Base-by-base conservation (phyloP, 2,329 filamentous ascomycete species). In the Fusarium algeriense region DNA sequence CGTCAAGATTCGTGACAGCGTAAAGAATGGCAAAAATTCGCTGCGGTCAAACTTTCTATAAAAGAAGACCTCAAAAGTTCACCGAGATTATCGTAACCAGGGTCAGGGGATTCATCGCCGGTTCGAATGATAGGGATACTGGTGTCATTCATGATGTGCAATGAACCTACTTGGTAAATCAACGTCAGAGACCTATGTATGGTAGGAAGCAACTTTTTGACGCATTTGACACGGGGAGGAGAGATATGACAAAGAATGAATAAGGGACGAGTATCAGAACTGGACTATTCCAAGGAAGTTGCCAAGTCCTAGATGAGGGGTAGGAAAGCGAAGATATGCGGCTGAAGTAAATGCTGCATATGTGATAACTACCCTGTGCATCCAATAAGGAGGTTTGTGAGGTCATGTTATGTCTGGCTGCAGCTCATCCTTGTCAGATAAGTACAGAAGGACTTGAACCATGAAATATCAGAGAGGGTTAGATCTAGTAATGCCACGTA, bases 81-180 rank as follows among this genome's bases (percentile, higher is more conserved):
- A 10, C 13, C 19, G 14, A 49, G 45, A n/a, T 34, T 15, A 1
- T 5, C 2, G 14, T 28, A n/a, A 4, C 15, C n/a, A 32, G 1
- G 3, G 15, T 7, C 28, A 2, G 0, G 3, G 12, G 2, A 5
- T 3, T 34, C 30, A 13, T 49, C 14, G 14, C 5, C 7, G 2
- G 13, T 13, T n/a, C 6, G 19, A 19, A 15, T 14, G 6, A 10
- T 15, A n/a, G 44, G 44, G 11, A 30, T 30, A n/a, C 13, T 9
- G n/a, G 26, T 11, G 8, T 46, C 19, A 3, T 30, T 26, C 44
- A 46, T 46, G 44, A 19, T n/a, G 8, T 46, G 19, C 19, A 30
- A 9, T 9, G 5, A 11, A 30, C 10, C 4, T n/a, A 23, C 13
- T 12, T n/a, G 13, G 10, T 45, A 5, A 13, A 45, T 5, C 4